Evolutionary conservation across 768 basidiomycete genomes (phyloP).

Genomic region (Lactifluus hygrophoroides): DNA sequence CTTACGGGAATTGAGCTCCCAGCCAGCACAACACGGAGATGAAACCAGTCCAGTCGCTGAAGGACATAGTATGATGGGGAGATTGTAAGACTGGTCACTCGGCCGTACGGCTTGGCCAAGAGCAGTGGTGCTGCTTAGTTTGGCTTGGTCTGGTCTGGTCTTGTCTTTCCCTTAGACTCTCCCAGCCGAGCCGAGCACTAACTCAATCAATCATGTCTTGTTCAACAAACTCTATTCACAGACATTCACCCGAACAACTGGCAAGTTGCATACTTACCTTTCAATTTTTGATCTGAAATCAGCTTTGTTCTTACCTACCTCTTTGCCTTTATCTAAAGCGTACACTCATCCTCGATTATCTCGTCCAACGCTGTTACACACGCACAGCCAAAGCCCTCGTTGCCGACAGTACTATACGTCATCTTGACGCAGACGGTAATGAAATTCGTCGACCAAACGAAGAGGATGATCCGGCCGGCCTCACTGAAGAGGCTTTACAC

Average conservation of each 20-base stretch:
- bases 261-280: background rate
- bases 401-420: slow-evolving; percentile 50
- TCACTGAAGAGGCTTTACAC: slow-evolving; percentile 14
- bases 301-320: background rate
- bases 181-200: no score
- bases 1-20: slow-evolving; percentile 83
- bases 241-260: slow-evolving; percentile 5
- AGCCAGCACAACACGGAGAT: slow-evolving; percentile 73
- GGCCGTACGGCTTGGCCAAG: no score
- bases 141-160: no score
- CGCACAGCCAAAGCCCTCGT: slow-evolving; percentile 61
- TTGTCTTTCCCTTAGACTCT: no score
- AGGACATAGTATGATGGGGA: slow-evolving; percentile 20
- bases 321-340: slow-evolving; percentile 35
- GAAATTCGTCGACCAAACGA: slow-evolving; percentile 36
- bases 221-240: background rate
- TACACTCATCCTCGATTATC: slow-evolving; percentile 64
- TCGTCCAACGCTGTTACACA: slow-evolving; percentile 67
- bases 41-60: slow-evolving; percentile 64
- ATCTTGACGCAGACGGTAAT: slow-evolving; percentile 64
- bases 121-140: no score
- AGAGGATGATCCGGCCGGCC: slow-evolving; percentile 20
- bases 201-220: slow-evolving; percentile 9
- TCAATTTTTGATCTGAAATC: background rate
- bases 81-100: no score